Conservation (phyloP, 306 rosid species). For the Casuarina cunninghamiana region DNA sequence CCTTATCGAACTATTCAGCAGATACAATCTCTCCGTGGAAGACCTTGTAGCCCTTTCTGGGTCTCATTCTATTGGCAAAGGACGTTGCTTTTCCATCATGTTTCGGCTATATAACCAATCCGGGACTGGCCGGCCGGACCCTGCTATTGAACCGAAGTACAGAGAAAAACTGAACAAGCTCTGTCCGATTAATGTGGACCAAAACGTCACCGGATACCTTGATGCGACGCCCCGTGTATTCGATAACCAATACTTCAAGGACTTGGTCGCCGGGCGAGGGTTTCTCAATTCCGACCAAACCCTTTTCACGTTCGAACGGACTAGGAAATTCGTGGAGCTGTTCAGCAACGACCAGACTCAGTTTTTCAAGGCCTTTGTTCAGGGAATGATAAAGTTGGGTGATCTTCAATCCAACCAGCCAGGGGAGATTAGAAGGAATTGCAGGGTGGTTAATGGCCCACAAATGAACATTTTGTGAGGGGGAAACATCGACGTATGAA, state of each 20-base stretch:
- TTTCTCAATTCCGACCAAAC: constrained; percentile 86
- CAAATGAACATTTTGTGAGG: constrained; percentile 5
- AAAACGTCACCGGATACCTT: constrained; percentile 67
- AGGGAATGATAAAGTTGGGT: constrained; percentile 85
- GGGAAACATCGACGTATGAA: too few species aligned
- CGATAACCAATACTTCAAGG: constrained; percentile 89
- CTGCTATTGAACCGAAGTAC: constrained; percentile 51
- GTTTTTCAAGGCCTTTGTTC: constrained; percentile 61
- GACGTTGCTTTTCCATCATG: constrained; percentile 87
- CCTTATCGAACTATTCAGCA: constrained; percentile 61
- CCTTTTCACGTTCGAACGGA: constrained; percentile 49
- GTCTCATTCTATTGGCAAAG: constrained; percentile 83
- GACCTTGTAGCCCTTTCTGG: constrained; percentile 90
- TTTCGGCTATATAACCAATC: constrained; percentile 85
- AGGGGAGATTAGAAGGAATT: constrained; percentile 76
- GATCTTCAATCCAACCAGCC: constrained; percentile 63
- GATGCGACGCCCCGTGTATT: constrained; percentile 73
- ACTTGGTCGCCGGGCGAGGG: constrained; percentile 75
- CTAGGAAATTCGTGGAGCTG: constrained; percentile 45
- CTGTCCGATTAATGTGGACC: constrained; percentile 67
- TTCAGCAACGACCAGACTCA: constrained; percentile 42
- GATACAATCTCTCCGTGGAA: constrained; percentile 45
- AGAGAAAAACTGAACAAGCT: constrained; percentile 51
- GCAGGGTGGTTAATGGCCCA: constrained; percentile 56
- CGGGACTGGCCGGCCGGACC: constrained; percentile 72